Base-by-base conservation (phyloP, 371 early-diverging fungal species). In the Lichtheimia corymbifera region DNA sequence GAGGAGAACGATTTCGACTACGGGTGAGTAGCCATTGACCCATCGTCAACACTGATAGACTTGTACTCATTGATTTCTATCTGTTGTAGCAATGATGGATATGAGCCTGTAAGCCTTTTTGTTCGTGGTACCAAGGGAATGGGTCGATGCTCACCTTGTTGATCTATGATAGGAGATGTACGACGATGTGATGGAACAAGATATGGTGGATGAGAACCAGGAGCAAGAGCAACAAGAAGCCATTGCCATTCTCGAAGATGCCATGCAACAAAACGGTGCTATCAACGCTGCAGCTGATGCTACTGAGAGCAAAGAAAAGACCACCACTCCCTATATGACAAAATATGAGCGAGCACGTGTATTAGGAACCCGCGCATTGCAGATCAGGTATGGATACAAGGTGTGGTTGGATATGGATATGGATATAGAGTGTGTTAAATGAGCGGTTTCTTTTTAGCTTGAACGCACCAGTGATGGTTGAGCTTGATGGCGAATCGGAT, bases 301-400 rank as follows among this genome's bases (percentile, higher is more conserved):
- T 6, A 50, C 57, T 2, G 77, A 80, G 55, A 62, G 58, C 4
- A 83, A 80, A 61, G 85, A 89, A 50, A 82, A 90, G 54, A 65
- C 59, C 61, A 99, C 99, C 5, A 96, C 98, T n/a, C 97, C 99
- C 17, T 97, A 96, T 73, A 95, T 99, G 96, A 99, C 99, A 50
- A 99, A 99, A 79, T 99, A 98, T 79, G 99, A 99, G 80, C 90
- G 94, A 57, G 99, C 99, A 47, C 87, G 98, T 64, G 89, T 99
- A 53, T 83, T 99, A 44, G 99, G 99, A 27, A 93, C 96, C 4
- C 85, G 93, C 17, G 93, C 93, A 6, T 82, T 92, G 59, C 93
- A 93, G 68, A 86, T 93, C 58, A 90, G 88, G 88, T 88, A 77
- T 22, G 56, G 42, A 43, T 52, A 52, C 15, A 20, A 44, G 53